phyloP scores from a whole-genome alignment of 805 yeast species.

The Yamadazyma phyllophila region DNA sequence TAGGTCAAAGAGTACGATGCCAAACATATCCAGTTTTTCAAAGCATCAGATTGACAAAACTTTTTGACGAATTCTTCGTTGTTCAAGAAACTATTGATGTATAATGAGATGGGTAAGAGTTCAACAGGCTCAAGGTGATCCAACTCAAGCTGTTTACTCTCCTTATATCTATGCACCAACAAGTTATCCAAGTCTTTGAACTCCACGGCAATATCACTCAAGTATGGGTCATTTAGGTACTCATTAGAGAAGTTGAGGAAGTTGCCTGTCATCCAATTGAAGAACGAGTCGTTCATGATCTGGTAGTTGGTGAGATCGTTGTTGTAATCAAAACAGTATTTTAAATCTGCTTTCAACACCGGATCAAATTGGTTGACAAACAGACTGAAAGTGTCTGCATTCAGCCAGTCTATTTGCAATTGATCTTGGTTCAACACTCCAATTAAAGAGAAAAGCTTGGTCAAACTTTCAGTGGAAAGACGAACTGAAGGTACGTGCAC shows the following conservation, averaged over 20 bases:
- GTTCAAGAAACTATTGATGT: constrained; percentile 12
- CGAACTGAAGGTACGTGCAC: constrained; percentile 18
- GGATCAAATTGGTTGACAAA: constrained; percentile 16
- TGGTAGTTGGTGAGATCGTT: constrained; percentile 22
- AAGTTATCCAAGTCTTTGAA: constrained; percentile 1
- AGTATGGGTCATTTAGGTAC: constrained; percentile 10
- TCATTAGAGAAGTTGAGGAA: constrained; percentile 11
- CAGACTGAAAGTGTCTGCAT: constrained; percentile 3
- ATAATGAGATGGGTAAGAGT: constrained; percentile 14
- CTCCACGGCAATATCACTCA: neutral
- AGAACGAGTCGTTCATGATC: constrained; percentile 26
- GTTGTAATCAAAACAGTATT: constrained; percentile 16
- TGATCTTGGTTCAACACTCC: constrained; percentile 21
- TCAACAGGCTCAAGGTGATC: constrained; percentile 12
- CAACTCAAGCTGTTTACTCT: neutral
- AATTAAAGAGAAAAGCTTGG: constrained; percentile 23
- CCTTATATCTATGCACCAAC: constrained; percentile 7
- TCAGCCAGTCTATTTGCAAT: neutral
- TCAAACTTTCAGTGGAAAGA: constrained; percentile 26
- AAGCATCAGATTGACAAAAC: constrained; percentile 9
- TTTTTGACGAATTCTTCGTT: constrained; percentile 2
- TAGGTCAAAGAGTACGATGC: constrained; percentile 39
- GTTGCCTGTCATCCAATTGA: constrained; percentile 28
- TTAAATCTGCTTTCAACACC: constrained; percentile 14
- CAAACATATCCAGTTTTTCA: constrained; percentile 36